Base-by-base conservation (phyloP, 257 asterid species). In the Osmanthus fragrans region DNA sequence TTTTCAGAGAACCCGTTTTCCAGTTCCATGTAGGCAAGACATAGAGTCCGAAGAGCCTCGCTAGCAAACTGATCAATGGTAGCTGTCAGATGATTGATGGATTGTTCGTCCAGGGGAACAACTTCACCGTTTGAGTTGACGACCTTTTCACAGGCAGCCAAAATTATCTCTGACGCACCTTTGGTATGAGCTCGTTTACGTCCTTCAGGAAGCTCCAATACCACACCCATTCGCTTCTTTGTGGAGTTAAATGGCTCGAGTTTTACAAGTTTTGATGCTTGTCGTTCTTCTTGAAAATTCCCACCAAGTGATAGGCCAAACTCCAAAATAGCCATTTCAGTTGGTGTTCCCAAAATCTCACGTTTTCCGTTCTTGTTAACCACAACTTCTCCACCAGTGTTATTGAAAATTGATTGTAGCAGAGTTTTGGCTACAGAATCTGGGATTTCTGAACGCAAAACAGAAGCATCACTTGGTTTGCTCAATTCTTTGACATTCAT, bases 231-330 rank as follows among this genome's bases (percentile, higher is more conserved):
- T 70, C 87, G 72, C 80, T 94, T 94, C 88, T 89, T 94, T 0
- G 97, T 91, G 13, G 97, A 94, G 87, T 94, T 94, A 51, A 94
- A 91, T 4, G 98, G 98, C 82, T 94, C 98, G 1, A 91, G 88
- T 81, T 92, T 92, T n/a, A 91, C 49, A 4, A 94, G 79, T 36
- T 89, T 92, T 11, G 42, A 78, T 37, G 83, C 81, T 72, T 83
- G 84, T 32, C 85, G 73, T 79, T 90, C 97, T 7, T 76, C 85
- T 47, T 86, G 82, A 71, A 88, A 91, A 74, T 91, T 88, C 2
- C 96, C 99, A 25, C 97, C 97, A 10, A 94, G 88, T 0, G 90
- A 81, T 49, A 94, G 75, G 8, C 96, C 99, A 13, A 92, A 90
- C 84, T 92, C 95, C 54, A 92, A 80, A 23, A 94, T 87, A 6